Base-by-base conservation (phyloP, 352 stramenopile genomes). In the Phytophthora megakarya region DNA sequence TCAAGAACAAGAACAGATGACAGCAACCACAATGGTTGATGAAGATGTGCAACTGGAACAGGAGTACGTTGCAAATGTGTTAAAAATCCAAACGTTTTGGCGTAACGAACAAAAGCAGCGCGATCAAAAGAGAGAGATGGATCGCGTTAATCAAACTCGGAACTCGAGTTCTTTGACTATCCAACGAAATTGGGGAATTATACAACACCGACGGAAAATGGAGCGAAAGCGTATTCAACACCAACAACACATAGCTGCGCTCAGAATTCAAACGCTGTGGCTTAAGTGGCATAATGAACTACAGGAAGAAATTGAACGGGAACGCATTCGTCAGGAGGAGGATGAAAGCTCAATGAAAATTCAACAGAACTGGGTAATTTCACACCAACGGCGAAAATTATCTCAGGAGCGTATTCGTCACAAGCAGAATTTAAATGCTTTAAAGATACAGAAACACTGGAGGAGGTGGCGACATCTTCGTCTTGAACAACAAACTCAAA, bases 391-490 rank as follows among this genome's bases (percentile, higher is more conserved):
- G 25, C 62, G 64, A 23, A 75, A 59, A 42, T 11, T 75, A 10
- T 28, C 23, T 5, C 16, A 56, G 15, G 62, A 72, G n/a, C 61
- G 55, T 15, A 12, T 58, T 28, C 62, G 61, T 1, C 55, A 75
- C 50, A 56, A 39, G n/a, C 49, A 75, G 35, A 70, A 59, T 10
- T 44, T 67, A 3, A 75, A 38, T 8, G 53, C 53, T 8, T 39
- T 68, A 1, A 78, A 71, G 50, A 75, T 76, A 18, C 67, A 76
- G 45, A 70, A 68, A 18, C 51, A 58, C 19, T 78, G 71, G 71
- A 46, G 46, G 19, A 45, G 44, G 18, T 69, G 53, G 67, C 39
- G 44, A 1, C 39, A 63, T 30, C 44, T 51, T 49, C 40, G 45
- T 28, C 37, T 32, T 53, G 48, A 59, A 50, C 44, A 55, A 9